Evolutionary conservation across 1,284 basidiomycete genomes (phyloP), one percentile per base, ranked within the genome.

Genomic region (Wolfiporia cocos): DNA sequence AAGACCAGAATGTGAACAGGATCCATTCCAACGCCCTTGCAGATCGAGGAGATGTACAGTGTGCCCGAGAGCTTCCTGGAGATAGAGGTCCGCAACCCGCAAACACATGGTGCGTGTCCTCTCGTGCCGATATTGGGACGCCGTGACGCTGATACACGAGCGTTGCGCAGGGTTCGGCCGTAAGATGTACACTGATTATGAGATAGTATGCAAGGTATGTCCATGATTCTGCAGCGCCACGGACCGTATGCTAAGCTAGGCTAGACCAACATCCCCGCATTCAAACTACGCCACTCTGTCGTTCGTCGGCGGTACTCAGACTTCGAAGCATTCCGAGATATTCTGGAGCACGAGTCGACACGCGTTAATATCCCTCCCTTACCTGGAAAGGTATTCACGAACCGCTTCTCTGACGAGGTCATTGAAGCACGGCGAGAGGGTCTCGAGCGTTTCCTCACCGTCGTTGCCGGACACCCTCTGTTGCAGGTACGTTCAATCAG

Each of bases 151-250:
- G 22, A 15, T 23, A 11, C 34, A 10, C n/a, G n/a, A n/a, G n/a
- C n/a, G 19, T 31, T 19, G 19, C 5, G 28, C 55, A 93, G 91
- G 91, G 28, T 92, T 92, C 58, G 92, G 93, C 26, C 73, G 95
- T 54, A 97, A 97, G 75, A 96, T 95, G 92, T 99, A 91, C 65
- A 99, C 95, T 36, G 94, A 99, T 73, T 99, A 99, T 61, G 95
- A 99, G 69, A 87, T 99, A 51, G 86, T 97, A 40, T 97, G 93
- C 75, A 92, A 93, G 80, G 93, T 90, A 49, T 46, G 76, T 63
- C n/a, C 37, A 20, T 33, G 28, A 26, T 24, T 37, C 24, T 17
- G 34, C 32, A 39, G 34, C 31, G 22, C 36, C n/a, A 15, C 40
- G 15, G 26, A 20, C 32, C 35, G 14, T 31, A 5, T 33, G 3